Evolutionary conservation across 2,329 filamentous ascomycete genomes (phyloP).

Genomic region (Verticillium klebahnii): DNA sequence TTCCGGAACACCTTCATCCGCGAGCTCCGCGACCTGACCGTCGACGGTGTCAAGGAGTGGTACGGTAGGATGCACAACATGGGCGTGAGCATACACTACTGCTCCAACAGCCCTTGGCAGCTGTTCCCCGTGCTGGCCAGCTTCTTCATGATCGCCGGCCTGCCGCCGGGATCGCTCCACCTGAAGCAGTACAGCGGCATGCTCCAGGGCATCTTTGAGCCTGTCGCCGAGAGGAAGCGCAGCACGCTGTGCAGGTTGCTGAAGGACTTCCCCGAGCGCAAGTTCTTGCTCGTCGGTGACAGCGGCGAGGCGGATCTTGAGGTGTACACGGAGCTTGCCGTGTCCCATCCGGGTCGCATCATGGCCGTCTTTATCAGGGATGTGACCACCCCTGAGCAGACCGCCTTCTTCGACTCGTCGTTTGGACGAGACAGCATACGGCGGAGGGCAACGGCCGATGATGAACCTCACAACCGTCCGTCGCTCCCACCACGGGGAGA

Average conservation of each 20-base stretch:
- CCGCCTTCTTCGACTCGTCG: conserved; percentile 72
- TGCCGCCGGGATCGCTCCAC: conserved; percentile 88
- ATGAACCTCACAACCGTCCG: conserved; percentile 21
- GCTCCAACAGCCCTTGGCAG: conserved; percentile 99
- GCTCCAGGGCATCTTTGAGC: conserved; percentile 97
- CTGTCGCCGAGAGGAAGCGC: conserved; percentile 91
- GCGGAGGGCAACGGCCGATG: conserved; percentile 6
- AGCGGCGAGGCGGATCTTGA: conserved; percentile 96
- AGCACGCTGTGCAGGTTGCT: conserved; percentile 81
- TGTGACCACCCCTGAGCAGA: conserved; percentile 73
- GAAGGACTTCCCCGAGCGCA: conserved; percentile 81
- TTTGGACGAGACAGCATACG: conserved; percentile 22
- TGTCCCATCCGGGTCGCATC: conserved; percentile 78
- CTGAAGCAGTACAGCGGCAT: conserved; percentile 95
- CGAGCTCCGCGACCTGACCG: conserved; percentile 72
- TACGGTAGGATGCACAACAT: conserved; percentile 72
- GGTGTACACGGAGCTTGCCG: conserved; percentile 89
- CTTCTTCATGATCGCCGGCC: conserved; percentile 74
- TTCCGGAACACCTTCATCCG: conserved; percentile 95
- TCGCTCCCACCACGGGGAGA: conserved; percentile 23
- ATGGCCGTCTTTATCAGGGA: conserved; percentile 91
- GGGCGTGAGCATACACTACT: conserved; percentile 90
- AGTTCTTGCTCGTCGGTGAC: conserved; percentile 89
- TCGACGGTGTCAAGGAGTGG: conserved; percentile 88
- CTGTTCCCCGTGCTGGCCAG: conserved; percentile 83